Evolutionary conservation across 2,329 filamentous ascomycete genomes (phyloP).

Genomic region (Fusarium sp.): DNA sequence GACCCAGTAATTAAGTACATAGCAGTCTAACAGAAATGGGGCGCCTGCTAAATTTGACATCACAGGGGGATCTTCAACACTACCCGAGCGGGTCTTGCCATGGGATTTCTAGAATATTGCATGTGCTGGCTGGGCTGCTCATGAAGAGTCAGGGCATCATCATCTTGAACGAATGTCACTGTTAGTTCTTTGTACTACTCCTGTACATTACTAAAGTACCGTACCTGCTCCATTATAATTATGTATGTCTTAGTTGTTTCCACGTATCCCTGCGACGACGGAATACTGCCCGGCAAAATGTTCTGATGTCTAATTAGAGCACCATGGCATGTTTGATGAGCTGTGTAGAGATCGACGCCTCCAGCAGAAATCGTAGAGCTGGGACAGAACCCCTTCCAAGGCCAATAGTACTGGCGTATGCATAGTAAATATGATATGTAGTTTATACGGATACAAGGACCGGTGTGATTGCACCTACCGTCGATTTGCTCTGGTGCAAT

Average conservation of each 20-base stretch:
- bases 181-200: not conserved
- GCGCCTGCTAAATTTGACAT: slow-evolving; percentile 45
- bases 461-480: not conserved
- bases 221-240: not conserved
- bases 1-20: slow-evolving; percentile 20
- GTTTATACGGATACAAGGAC: not conserved
- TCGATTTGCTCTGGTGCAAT: not conserved
- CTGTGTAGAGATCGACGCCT: slow-evolving; percentile 24
- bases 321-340: slow-evolving; percentile 19
- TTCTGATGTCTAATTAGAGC: slow-evolving; percentile 21
- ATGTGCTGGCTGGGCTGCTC: slow-evolving; percentile 10
- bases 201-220: not conserved
- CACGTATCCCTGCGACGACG: not conserved
- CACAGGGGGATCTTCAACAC: slow-evolving; percentile 31
- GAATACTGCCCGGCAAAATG: slow-evolving; percentile 1
- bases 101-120: slow-evolving; percentile 29
- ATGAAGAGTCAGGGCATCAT: slow-evolving; percentile 20
- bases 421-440: not conserved
- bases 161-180: not conserved
- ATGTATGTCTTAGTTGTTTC: slow-evolving; percentile 1
- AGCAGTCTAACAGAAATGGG: not conserved
- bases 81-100: slow-evolving; percentile 30
- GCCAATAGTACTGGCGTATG: not conserved
- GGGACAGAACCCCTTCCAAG: not conserved
- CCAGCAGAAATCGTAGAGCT: not conserved